phyloP scores from a whole-genome alignment of 257 asterid species.

The Paraleonurus japonicus region DNA sequence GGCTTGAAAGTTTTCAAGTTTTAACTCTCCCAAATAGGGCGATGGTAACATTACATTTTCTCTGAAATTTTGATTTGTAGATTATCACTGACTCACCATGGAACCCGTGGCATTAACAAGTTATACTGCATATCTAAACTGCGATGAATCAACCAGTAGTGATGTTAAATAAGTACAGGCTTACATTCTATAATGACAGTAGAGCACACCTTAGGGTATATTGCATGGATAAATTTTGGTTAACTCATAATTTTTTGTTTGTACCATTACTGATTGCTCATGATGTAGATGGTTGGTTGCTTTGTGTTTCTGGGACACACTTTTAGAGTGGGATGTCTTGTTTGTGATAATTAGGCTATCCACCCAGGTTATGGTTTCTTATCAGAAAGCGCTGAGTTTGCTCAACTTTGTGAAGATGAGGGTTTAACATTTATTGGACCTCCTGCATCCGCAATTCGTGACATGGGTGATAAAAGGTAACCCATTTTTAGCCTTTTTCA shows the following conservation, averaged over 20 bases:
- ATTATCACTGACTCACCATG: conserved; percentile 5
- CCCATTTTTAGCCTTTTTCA: not conserved
- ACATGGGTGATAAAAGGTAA: conserved; percentile 98
- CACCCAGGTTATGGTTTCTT: conserved; percentile 99
- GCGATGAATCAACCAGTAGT: not conserved
- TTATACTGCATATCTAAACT: not conserved
- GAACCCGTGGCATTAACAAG: not conserved
- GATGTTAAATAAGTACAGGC: not conserved
- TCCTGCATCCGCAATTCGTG: conserved; percentile 94
- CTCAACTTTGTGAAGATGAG: conserved; percentile 86
- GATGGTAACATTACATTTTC: not conserved
- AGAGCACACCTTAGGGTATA: conserved; percentile 1
- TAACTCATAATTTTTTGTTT: conserved; percentile 6
- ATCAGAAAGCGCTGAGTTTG: conserved; percentile 93
- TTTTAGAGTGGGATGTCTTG: conserved; percentile 39
- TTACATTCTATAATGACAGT: not conserved
- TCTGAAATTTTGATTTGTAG: not conserved
- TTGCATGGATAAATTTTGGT: conserved; percentile 12
- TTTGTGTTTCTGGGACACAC: conserved; percentile 22
- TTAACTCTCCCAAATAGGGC: not conserved
- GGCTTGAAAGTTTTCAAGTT: not conserved
- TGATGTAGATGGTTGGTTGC: conserved; percentile 22
- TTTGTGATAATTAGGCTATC: conserved; percentile 80
- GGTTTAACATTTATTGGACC: conserved; percentile 90
- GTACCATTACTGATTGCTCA: conserved; percentile 9